These are phyloP conservation scores for Glycyrrhiza uralensis DNA, from an alignment of 306 rosid genomes.

Conservation along the genomic window DNA sequence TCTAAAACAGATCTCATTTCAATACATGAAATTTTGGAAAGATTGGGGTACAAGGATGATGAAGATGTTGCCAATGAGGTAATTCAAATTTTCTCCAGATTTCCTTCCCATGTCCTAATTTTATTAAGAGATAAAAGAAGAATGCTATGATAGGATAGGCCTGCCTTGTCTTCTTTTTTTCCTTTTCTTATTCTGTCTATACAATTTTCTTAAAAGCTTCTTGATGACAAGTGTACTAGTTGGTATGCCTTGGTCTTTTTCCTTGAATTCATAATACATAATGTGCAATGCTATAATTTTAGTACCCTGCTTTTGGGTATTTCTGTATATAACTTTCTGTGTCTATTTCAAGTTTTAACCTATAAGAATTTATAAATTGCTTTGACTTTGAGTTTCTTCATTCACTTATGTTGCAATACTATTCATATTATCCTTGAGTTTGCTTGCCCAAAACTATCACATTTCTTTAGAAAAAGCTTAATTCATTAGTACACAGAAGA, in stretches of 20 bases:
- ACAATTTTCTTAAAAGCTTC: not conserved
- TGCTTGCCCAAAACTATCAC: not conserved
- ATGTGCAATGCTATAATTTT: not conserved
- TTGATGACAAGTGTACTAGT: not conserved
- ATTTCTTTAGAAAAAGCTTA: not conserved
- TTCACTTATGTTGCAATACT: not conserved
- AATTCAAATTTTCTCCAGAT: not conserved
- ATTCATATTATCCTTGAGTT: not conserved
- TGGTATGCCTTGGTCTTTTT: not conserved
- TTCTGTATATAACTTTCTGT: not conserved
- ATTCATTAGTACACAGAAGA: not conserved
- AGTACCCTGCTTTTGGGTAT: not conserved
- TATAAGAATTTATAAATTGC: too few relatives aligned
- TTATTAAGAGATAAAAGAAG: not conserved
- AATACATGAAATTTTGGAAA: constrained; percentile 78
- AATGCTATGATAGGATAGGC: constrained; percentile 13
- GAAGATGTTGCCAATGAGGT: constrained; percentile 96
- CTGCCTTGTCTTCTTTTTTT: constrained; percentile 2
- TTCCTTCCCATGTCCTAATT: not conserved
- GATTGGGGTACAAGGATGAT: constrained; percentile 82
- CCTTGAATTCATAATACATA: not conserved
- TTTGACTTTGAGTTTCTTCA: not conserved
- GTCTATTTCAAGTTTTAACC: too few relatives aligned
- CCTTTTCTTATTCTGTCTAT: not conserved
- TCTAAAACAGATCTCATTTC: constrained; percentile 86